Conservation (phyloP, 164 flowering plant genomes). For the Annona squamosa region DNA sequence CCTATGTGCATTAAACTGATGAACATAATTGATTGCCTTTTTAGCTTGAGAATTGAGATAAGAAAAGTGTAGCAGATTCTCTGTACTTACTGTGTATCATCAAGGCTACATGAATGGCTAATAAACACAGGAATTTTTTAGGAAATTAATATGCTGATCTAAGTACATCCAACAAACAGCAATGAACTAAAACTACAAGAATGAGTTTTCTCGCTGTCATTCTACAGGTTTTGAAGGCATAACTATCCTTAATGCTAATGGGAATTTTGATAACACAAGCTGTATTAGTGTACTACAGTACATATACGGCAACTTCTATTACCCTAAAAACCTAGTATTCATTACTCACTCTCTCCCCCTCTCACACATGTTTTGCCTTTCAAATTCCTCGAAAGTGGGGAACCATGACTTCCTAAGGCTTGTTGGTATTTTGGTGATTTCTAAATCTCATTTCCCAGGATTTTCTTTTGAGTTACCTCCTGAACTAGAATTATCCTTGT, state of each 20-base stretch:
- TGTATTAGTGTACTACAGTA: no score
- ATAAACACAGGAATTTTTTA: neutral
- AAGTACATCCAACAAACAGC: neutral
- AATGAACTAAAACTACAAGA: neutral
- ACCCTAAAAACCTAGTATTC: no score
- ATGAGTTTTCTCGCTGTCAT: neutral
- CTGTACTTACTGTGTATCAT: no score
- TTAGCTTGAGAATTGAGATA: no score
- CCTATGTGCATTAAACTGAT: neutral
- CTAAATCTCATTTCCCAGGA: neutral
- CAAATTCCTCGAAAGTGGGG: neutral
- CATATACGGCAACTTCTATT: no score
- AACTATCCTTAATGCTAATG: neutral
- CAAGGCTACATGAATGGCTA: no score
- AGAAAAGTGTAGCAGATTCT: no score
- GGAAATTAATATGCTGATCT: neutral
- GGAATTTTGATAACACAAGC: neutral
- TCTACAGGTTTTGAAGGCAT: neutral
- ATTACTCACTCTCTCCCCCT: no score
- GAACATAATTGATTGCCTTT: no score
- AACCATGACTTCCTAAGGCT: neutral
- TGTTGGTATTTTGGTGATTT: neutral
- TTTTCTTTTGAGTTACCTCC: neutral
- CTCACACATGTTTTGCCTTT: no score
- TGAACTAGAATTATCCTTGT: neutral